Conservation (phyloP, 306 rosid genomes). For the Casuarina cunninghamiana region DNA sequence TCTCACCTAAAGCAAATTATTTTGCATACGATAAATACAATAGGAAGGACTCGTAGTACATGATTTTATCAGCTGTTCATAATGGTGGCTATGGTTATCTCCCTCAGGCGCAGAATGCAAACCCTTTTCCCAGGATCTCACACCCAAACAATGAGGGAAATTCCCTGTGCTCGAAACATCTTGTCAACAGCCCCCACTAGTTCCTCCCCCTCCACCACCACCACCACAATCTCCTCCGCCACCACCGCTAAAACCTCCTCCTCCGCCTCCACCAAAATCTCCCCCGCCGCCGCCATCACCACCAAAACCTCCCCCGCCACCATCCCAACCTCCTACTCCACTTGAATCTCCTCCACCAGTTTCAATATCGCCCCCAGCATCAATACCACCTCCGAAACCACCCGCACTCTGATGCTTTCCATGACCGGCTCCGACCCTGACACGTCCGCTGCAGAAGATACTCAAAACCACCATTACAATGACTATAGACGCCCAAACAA, state of each 20-base stretch:
- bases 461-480: neutral
- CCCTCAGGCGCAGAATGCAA: no score
- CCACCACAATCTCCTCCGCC: conserved; percentile 19
- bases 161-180: neutral
- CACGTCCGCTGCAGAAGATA: neutral
- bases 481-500: neutral
- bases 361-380: no score
- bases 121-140: no score
- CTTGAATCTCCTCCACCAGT: no score
- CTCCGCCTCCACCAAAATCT: neutral
- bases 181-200: neutral
- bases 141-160: no score
- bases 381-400: neutral
- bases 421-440: neutral
- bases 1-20: no score
- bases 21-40: no score
- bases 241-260: conserved; percentile 1
- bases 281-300: neutral
- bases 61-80: no score
- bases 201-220: neutral
- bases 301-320: neutral
- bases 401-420: neutral
- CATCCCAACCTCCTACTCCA: neutral
- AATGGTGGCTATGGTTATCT: no score
- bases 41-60: no score